Percentiles rank a stretch among this genome's conserved stretches.
phyloP scores from a whole-genome alignment of 2,329 filamentous ascomycete genomes.

The Botrytis deweyae region DNA sequence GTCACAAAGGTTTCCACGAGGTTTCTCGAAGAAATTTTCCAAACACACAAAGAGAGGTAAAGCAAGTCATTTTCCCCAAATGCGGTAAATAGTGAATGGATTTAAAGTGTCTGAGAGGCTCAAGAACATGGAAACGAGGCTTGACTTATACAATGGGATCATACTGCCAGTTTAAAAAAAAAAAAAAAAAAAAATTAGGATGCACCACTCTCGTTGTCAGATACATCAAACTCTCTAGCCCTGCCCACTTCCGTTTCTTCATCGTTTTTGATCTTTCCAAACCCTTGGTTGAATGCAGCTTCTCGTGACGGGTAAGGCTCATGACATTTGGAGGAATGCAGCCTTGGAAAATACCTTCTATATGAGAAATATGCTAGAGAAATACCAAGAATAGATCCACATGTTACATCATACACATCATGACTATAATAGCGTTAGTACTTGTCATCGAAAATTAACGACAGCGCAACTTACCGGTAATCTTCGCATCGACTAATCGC shows the following conservation, averaged over 20 bases:
- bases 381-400: constrained; percentile 60
- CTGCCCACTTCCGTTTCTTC: constrained; percentile 33
- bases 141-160: background rate
- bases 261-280: constrained; percentile 39
- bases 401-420: constrained; percentile 67
- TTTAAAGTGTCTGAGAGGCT: background rate
- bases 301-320: constrained; percentile 53
- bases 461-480: constrained; percentile 48
- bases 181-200: background rate
- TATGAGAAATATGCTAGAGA: constrained; percentile 65
- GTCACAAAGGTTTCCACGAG: constrained; percentile 7
- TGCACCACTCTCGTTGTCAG: constrained; percentile 19
- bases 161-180: background rate
- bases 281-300: constrained; percentile 34
- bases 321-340: constrained; percentile 53
- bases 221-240: constrained; percentile 23
- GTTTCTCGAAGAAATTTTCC: background rate
- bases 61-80: background rate
- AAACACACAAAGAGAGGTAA: constrained; percentile 16
- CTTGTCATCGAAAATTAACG: constrained; percentile 8
- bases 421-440: constrained; percentile 43
- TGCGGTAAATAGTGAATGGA: background rate
- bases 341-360: constrained; percentile 59
- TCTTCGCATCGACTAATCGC: constrained; percentile 68
- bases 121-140: background rate